Conservation (phyloP, 2,329 filamentous ascomycete genomes). For the Fusarium floridanum region DNA sequence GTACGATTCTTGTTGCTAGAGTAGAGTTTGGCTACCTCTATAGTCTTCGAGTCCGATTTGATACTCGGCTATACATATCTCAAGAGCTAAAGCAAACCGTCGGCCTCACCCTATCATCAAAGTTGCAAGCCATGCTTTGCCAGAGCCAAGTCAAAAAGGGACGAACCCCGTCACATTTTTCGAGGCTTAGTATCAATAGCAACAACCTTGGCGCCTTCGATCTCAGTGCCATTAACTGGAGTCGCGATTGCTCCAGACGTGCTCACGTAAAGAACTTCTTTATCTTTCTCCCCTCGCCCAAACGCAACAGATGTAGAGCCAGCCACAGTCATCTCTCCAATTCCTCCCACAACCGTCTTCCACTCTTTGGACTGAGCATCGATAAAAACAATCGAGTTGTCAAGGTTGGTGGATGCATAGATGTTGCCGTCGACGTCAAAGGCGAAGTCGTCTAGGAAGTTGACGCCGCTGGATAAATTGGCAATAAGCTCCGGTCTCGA, state of each 20-base stretch:
- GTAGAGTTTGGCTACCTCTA: not conserved
- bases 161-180: not conserved
- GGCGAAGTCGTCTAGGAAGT: constrained; percentile 41
- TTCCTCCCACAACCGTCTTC: constrained; percentile 25
- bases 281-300: constrained; percentile 20
- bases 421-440: constrained; percentile 38
- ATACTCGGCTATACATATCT: not conserved
- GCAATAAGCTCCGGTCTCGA: constrained; percentile 35
- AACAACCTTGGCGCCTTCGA: constrained; percentile 39
- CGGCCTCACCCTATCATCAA: not conserved
- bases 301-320: constrained; percentile 39
- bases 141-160: not conserved
- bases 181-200: constrained; percentile 6
- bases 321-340: constrained; percentile 32
- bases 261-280: constrained; percentile 22
- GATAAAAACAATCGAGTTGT: constrained; percentile 35
- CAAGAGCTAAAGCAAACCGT: not conserved
- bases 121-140: not conserved
- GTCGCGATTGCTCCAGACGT: constrained; percentile 31
- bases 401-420: constrained; percentile 37
- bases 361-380: constrained; percentile 22
- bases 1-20: not conserved
- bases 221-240: constrained; percentile 31
- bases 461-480: constrained; percentile 20
- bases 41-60: not conserved